Percentiles rank a stretch among this genome's conserved stretches.
phyloP scores from a whole-genome alignment of 1,284 basidiomycete species.

The Austroboletus niveus region DNA sequence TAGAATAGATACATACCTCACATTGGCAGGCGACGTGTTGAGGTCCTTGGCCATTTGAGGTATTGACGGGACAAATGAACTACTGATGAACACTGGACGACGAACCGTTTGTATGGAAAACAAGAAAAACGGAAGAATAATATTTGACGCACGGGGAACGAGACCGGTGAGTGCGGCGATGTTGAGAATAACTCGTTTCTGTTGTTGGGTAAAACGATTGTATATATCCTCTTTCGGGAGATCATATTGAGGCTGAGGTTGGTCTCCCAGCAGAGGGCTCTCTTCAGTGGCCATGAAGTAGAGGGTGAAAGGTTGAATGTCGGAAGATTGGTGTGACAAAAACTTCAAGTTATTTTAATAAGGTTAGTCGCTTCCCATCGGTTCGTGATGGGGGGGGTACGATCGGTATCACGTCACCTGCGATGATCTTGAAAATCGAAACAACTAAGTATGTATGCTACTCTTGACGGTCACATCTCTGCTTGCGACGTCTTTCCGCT shows the following conservation, averaged over 20 bases:
- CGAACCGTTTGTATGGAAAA: not conserved
- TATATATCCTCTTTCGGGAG: conserved; percentile 34
- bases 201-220: conserved; percentile 36
- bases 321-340: too few species aligned
- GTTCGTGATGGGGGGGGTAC: too few species aligned
- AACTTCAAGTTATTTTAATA: too few species aligned
- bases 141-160: conserved; percentile 19
- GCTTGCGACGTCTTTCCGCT: too few species aligned
- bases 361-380: too few species aligned
- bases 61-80: conserved; percentile 48
- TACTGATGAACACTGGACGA: conserved; percentile 42
- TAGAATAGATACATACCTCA: conserved; percentile 29
- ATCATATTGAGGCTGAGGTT: not conserved
- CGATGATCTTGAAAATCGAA: too few species aligned
- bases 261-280: conserved; percentile 18
- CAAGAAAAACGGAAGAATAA: not conserved
- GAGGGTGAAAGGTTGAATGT: not conserved
- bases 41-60: conserved; percentile 44
- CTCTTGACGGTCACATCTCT: too few species aligned
- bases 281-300: conserved; percentile 22
- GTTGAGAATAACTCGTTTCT: conserved; percentile 40
- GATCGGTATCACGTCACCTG: too few species aligned
- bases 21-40: conserved; percentile 29
- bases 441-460: too few species aligned
- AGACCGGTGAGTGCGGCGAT: conserved; percentile 38